A percentile compares a stretch with the other conserved stretches of the same genome.
Evolutionary conservation across 2,329 filamentous ascomycete species (phyloP).

Genomic region (Cryphonectria naterciae): DNA sequence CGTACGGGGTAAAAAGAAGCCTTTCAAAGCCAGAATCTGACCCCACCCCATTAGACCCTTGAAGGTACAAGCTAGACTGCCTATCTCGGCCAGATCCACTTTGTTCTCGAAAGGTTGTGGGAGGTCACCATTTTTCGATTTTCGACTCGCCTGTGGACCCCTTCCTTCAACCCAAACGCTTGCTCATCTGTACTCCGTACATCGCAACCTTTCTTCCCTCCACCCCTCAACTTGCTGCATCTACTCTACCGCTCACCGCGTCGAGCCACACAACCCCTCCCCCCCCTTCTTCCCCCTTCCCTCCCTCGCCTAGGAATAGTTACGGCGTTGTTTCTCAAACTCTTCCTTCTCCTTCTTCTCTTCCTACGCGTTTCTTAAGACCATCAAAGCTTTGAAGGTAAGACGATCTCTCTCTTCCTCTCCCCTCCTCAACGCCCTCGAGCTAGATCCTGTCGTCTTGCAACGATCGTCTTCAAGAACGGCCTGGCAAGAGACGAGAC

Average conservation of each 20-base stretch:
- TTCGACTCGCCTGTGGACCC: not conserved
- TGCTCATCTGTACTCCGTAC: not conserved
- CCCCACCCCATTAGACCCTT: not conserved
- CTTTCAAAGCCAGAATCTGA: not conserved
- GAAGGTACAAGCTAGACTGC: slow-evolving; percentile 9
- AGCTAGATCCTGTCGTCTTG: not conserved
- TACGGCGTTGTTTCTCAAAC: not conserved
- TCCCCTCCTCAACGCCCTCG: not conserved
- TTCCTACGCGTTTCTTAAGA: not conserved
- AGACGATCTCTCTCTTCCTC: not conserved
- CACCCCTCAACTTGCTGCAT: not conserved
- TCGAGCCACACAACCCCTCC: not conserved
- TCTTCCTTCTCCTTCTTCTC: not conserved
- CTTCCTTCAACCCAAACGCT: not conserved
- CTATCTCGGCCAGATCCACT: slow-evolving; percentile 17
- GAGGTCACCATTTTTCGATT: slow-evolving; percentile 2
- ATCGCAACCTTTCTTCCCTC: not conserved
- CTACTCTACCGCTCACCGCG: slow-evolving; percentile 1
- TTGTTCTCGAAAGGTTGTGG: slow-evolving; percentile 22
- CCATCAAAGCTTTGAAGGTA: not conserved
- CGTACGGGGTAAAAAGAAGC: too few species aligned
- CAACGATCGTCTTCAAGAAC: too few species aligned
- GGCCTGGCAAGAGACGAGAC: not conserved
- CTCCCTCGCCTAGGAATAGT: not conserved
- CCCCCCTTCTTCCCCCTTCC: not conserved